Evolutionary conservation across 495 filamentous ascomycete genomes (phyloP), one percentile per base, ranked within the genome.

Genomic region (Rhypophila decipiens): DNA sequence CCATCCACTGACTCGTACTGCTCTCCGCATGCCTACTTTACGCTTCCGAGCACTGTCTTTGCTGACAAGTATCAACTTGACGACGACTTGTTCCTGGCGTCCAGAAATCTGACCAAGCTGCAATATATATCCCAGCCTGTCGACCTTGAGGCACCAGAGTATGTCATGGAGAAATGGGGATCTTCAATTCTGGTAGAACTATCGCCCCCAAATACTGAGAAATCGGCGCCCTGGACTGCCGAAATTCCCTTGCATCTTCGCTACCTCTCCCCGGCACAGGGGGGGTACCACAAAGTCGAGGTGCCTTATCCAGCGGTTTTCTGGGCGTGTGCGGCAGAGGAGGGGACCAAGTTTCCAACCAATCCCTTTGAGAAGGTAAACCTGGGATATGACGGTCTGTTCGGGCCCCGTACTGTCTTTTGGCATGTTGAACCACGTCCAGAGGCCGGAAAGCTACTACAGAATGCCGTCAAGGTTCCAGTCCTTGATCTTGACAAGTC

Each of bases 81-180:
- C n/a, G 67, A 70, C 45, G 55, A 56, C 27, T 52, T 70, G 21
- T 67, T 67, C 47, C 52, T 71, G 36, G 51, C 76, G 17, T 87
- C 86, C 2, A 87, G 94, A 41, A 85, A 90, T 56, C 69, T 98
- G 38, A 73, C 71, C 20, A 66, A 75, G 1, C 64, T 96, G 34
- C 80, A 77, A 34, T 79, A 80, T 44, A 74, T 87, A 38, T 78
- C 82, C 31, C 83, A 88, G 34, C 88, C 88, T 36, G 88, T 88
- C 3, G 93, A 97, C 53, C 88, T 98, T 39, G 93, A 98, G 66
- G 88, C 88, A 0, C 93, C 93, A 9, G 83, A 84, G 52, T 98
- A 93, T 74, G 79, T 80, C 10, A 71, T 87, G 36, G 60, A 73
- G 20, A 59, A 73, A 46, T 97, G 93, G 94, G 93, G 93, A 17